These are phyloP conservation scores for Gonium pectorale DNA, from an alignment of 139 green algal species.

Conservation along the genomic window DNA sequence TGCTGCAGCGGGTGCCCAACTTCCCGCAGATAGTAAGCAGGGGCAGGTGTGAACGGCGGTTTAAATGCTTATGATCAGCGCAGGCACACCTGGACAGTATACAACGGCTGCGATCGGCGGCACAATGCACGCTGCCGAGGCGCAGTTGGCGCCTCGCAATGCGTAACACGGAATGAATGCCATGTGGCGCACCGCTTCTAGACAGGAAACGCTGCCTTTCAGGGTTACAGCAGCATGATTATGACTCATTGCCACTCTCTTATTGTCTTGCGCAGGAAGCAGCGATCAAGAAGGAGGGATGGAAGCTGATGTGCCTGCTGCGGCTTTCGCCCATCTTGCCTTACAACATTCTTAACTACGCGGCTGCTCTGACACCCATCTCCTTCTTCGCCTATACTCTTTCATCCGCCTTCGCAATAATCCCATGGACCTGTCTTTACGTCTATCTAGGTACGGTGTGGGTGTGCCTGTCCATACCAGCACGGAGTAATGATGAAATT, in stretches of 20 bases:
- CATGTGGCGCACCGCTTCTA: too few relatives aligned
- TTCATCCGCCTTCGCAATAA: conserved; percentile 52
- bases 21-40: conserved; percentile 41
- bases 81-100: too few relatives aligned
- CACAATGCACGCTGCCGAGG: too few relatives aligned
- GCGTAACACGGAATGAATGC: too few relatives aligned
- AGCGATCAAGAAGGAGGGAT: conserved; percentile 65
- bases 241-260: too few relatives aligned
- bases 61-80: too few relatives aligned
- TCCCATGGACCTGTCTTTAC: conserved; percentile 75
- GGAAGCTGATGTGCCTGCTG: conserved; percentile 74
- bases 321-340: conserved; percentile 70
- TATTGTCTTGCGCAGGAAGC: conserved; percentile 50
- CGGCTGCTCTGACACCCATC: conserved; percentile 67
- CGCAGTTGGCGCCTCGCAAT: too few relatives aligned
- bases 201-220: too few relatives aligned
- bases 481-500: too few relatives aligned
- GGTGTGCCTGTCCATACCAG: too few relatives aligned
- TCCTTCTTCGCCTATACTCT: conserved; percentile 62
- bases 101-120: too few relatives aligned
- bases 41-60: background rate
- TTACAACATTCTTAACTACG: conserved; percentile 79
- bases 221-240: too few relatives aligned
- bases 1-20: conserved; percentile 39
- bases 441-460: conserved; percentile 80